Evolutionary conservation across 2,329 filamentous ascomycete species (phyloP).

Genomic region (Pestalotiopsis sp.): DNA sequence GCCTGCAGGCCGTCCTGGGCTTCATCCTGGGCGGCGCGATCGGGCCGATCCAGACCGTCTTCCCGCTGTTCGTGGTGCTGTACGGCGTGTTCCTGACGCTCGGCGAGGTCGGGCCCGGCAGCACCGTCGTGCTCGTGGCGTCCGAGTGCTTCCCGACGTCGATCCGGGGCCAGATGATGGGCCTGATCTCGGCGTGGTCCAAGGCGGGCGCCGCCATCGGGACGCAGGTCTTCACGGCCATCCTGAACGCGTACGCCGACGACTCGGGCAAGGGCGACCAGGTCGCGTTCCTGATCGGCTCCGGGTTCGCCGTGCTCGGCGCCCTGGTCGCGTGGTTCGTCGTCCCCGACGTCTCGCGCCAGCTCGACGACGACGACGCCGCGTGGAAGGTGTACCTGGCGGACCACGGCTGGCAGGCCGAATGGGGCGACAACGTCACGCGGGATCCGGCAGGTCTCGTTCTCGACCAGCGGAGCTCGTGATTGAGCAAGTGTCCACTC

Average conservation of each 20-base stretch:
- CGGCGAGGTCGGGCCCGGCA: constrained; percentile 51
- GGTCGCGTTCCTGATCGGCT: constrained; percentile 50
- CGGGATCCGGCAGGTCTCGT: constrained; percentile 28
- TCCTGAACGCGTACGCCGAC: constrained; percentile 42
- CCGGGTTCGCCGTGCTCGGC: constrained; percentile 47
- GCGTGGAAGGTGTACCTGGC: constrained; percentile 43
- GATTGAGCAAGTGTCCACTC: not conserved
- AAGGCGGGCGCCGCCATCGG: constrained; percentile 52
- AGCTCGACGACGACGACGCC: constrained; percentile 44
- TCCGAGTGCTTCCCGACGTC: constrained; percentile 51
- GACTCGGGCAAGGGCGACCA: constrained; percentile 45
- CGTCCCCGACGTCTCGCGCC: constrained; percentile 42
- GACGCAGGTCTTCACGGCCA: constrained; percentile 51
- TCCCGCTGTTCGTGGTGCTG: constrained; percentile 51
- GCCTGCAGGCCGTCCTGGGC: constrained; percentile 43
- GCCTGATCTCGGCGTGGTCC: constrained; percentile 45
- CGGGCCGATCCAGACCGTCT: constrained; percentile 41
- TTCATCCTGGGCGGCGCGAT: constrained; percentile 51
- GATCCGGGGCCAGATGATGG: constrained; percentile 49
- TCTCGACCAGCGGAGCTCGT: constrained; percentile 16
- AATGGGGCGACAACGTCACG: constrained; percentile 30
- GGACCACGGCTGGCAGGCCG: constrained; percentile 40
- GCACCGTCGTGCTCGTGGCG: constrained; percentile 38
- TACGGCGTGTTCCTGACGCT: constrained; percentile 50
- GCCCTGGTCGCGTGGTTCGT: constrained; percentile 43